Evolutionary conservation across 768 basidiomycete genomes (phyloP), one percentile per base, ranked within the genome.

Genomic region (Boletus fagicola): DNA sequence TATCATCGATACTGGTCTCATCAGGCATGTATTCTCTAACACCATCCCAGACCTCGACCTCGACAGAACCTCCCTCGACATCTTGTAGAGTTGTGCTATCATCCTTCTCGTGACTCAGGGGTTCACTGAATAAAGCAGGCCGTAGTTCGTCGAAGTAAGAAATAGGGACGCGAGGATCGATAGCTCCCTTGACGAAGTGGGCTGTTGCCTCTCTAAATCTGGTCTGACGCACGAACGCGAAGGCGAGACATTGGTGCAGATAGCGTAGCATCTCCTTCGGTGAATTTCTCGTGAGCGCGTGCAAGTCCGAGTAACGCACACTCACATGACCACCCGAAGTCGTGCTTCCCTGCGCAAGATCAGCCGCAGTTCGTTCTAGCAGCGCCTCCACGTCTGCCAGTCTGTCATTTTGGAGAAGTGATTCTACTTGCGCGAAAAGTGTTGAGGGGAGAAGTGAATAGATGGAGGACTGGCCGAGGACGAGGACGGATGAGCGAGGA

Each of bases 141-240:
- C 87, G 79, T n/a, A 94, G 74, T 57, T 85, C 80, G 8, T 90
- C 85, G 64, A 86, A 95, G 69, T 92, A 87, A 59, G 90, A 85
- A 58, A 95, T 76, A 39, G 94, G 78, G 3, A 94, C 69, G 15
- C 93, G 83, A 0, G 93, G 91, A 72, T 97, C 93, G n/a, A 92
- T 73, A 45, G 87, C 83, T 36, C 92, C 93, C 53, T 84, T 80
- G 65, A 88, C 85, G 55, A 96, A 80, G 64, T 90, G 81, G 60
- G 81, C 82, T 18, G 87, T 88, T 1, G 94, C 93, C 56, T 92
- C 88, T 59, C 89, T 86, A 68, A 97, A 95, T 49, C 86, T 77
- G 0, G 91, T 92, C 68, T 92, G 90, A 31, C 77, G 70, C 67
- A 95, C 80, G 63, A 87, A 87, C 69, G 86, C 82, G 67, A 90